Percentiles rank a stretch among this genome's conserved stretches.
Conservation (phyloP, 2,329 filamentous ascomycete species). For the Fusarium acutatum region DNA sequence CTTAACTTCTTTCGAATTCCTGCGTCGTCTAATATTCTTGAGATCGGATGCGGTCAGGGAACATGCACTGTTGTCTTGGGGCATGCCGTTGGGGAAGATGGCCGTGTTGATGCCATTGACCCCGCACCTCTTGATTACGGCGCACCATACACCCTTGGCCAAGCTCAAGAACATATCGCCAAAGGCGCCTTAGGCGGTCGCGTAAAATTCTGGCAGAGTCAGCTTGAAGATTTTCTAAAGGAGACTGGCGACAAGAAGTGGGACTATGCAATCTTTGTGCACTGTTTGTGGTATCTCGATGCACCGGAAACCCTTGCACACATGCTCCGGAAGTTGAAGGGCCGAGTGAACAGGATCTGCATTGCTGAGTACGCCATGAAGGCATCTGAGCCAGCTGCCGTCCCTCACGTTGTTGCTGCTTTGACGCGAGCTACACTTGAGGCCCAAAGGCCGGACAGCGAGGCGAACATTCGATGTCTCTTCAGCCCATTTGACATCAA, state of each 20-base stretch:
- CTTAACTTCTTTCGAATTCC: not conserved
- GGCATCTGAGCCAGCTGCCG: not conserved
- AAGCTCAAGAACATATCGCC: not conserved
- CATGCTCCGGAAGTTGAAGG: not conserved
- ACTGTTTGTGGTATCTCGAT: conserved; percentile 11
- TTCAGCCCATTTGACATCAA: not conserved
- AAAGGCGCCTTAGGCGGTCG: not conserved
- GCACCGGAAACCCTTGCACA: not conserved
- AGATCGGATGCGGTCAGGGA: conserved; percentile 11
- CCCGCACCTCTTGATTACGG: conserved; percentile 14
- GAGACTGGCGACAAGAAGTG: not conserved
- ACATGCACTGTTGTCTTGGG: conserved; percentile 18
- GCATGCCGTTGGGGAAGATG: not conserved
- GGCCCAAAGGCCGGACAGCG: not conserved
- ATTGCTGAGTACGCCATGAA: conserved; percentile 15
- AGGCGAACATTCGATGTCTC: conserved; percentile 1
- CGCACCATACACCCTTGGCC: conserved; percentile 9
- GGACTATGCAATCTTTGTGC: conserved; percentile 5
- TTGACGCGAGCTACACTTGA: conserved; percentile 1
- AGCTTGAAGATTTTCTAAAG: not conserved
- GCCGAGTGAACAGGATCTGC: not conserved
- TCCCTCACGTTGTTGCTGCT: conserved; percentile 2
- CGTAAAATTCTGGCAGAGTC: not conserved
- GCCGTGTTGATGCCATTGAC: conserved; percentile 8
- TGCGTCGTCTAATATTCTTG: not conserved